These are phyloP conservation scores for Comarum palustre DNA, from an alignment of 306 rosid species.

Conservation along the genomic window DNA sequence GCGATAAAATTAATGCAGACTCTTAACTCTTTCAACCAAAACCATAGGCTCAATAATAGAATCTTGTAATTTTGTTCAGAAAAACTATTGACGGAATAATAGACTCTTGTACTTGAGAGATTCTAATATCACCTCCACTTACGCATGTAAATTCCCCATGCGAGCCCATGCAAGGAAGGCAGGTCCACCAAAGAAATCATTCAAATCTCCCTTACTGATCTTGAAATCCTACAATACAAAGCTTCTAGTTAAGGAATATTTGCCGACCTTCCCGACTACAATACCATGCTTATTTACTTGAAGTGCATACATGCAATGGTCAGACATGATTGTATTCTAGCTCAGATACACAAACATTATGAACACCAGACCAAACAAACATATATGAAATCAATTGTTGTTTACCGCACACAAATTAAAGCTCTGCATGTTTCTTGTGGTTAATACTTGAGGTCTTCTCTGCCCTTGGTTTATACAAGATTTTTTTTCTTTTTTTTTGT, in stretches of 20 bases:
- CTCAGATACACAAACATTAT: neutral
- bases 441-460: neutral
- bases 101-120: neutral
- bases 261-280: neutral
- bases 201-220: conserved; percentile 55
- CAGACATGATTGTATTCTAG: neutral
- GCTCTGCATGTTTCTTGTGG: neutral
- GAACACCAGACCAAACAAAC: neutral
- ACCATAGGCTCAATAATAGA: conserved; percentile 7
- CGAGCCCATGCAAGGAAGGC: conserved; percentile 99
- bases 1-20: conserved; percentile 30
- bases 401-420: neutral
- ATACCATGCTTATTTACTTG: neutral
- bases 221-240: conserved; percentile 69
- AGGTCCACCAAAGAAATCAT: conserved; percentile 90
- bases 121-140: conserved; percentile 38
- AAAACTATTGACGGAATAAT: neutral
- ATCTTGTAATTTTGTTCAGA: neutral
- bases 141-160: conserved; percentile 97
- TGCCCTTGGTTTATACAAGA: neutral
- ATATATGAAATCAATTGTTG: neutral
- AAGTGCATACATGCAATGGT: neutral
- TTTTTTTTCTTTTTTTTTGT: neutral
- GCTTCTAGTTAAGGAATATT: conserved; percentile 33
- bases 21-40: conserved; percentile 24